phyloP scores from a whole-genome alignment of 1,284 basidiomycete species.

The Malassezia japonica region DNA sequence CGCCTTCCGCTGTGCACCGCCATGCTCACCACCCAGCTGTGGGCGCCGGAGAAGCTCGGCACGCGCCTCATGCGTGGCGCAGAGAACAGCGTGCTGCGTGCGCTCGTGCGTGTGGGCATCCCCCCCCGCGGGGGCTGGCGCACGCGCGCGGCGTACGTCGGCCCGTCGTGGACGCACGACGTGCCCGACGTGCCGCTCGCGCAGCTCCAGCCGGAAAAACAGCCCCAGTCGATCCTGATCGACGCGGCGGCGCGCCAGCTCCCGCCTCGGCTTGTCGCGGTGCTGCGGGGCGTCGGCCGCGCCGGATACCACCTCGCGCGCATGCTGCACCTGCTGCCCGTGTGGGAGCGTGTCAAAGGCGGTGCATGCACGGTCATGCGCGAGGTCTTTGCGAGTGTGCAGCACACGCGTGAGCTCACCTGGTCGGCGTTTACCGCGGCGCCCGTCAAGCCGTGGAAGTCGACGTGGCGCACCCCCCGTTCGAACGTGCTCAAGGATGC shows the following conservation, averaged over 20 bases:
- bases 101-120: constrained; percentile 19
- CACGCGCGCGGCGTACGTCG: background rate
- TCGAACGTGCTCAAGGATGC: background rate
- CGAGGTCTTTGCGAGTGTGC: constrained; percentile 8
- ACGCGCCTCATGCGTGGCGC: constrained; percentile 41
- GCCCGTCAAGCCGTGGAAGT: constrained; percentile 3
- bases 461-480: constrained; percentile 7
- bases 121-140: constrained; percentile 23
- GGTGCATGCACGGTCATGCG: background rate
- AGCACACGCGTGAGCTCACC: constrained; percentile 1
- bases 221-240: background rate
- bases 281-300: background rate
- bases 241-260: background rate
- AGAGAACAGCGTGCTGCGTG: constrained; percentile 26
- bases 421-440: constrained; percentile 11
- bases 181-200: background rate
- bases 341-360: too few species aligned
- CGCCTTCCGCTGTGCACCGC: constrained; percentile 27
- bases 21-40: constrained; percentile 46
- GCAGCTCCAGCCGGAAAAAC: background rate
- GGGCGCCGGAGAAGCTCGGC: constrained; percentile 38
- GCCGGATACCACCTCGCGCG: too few species aligned
- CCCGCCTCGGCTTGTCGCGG: background rate
- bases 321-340: too few species aligned
- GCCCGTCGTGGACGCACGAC: constrained; percentile 2